Evolutionary conservation across 2,329 filamentous ascomycete species (phyloP).

Genomic region (Pyrenophora teres): DNA sequence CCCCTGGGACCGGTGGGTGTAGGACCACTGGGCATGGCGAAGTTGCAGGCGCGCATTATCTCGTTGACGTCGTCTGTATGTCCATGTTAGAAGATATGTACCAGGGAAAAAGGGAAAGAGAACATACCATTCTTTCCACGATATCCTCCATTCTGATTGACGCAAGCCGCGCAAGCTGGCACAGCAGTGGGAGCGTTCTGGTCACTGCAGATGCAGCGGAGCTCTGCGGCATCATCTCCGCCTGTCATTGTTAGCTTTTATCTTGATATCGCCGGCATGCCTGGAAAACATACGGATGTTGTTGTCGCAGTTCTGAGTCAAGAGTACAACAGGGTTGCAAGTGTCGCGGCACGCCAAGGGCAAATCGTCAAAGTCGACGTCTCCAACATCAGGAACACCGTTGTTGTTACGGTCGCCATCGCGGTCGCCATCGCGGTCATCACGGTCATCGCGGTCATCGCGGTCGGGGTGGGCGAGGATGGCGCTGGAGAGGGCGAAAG

Average conservation of each 20-base stretch:
- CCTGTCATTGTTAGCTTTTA: no score
- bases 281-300: neutral
- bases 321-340: neutral
- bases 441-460: no score
- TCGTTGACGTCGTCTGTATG: neutral
- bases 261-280: no score
- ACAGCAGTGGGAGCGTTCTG: neutral
- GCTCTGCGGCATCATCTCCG: neutral
- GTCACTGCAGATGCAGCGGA: neutral
- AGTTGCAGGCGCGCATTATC: neutral
- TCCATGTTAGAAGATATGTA: neutral
- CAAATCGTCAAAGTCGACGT: neutral
- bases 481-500: neutral
- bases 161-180: neutral
- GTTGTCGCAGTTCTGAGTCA: slow-evolving; percentile 1
- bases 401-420: no score
- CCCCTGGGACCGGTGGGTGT: no score
- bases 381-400: neutral
- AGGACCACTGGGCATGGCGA: neutral
- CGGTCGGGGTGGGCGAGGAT: neutral
- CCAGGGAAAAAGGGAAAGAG: no score
- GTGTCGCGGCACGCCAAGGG: neutral
- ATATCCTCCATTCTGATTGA: neutral
- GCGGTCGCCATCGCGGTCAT: no score
- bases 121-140: neutral